phyloP scores from a whole-genome alignment of 352 stramenopile genomes.

The Phytophthora fragariaefolia region DNA sequence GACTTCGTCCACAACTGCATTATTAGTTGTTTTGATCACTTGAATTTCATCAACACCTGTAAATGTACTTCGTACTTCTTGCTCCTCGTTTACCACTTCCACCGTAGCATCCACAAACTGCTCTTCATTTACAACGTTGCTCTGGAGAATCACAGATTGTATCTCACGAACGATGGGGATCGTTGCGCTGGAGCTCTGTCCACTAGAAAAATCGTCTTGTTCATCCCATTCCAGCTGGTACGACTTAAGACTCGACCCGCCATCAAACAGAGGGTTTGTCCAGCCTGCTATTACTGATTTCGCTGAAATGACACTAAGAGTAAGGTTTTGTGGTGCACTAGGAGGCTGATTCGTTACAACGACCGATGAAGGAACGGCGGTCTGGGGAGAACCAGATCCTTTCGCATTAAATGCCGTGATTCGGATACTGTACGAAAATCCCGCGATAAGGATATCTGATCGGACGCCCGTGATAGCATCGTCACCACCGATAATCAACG shows the following conservation, averaged over 20 bases:
- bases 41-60: constrained; percentile 90
- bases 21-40: constrained; percentile 78
- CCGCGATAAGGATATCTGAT: constrained; percentile 77
- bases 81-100: constrained; percentile 95
- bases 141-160: constrained; percentile 84
- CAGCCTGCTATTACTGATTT: constrained; percentile 87
- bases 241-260: constrained; percentile 81
- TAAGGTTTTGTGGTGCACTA: constrained; percentile 61
- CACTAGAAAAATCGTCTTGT: constrained; percentile 72
- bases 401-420: constrained; percentile 83
- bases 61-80: constrained; percentile 93
- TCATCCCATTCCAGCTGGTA: constrained; percentile 89
- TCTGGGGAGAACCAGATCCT: constrained; percentile 56
- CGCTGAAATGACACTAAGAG: constrained; percentile 56
- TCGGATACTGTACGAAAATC: constrained; percentile 80
- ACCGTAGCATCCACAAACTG: constrained; percentile 94
- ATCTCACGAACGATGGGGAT: constrained; percentile 93
- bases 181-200: constrained; percentile 67
- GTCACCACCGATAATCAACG: constrained; percentile 92
- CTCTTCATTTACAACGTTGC: constrained; percentile 91
- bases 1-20: constrained; percentile 87
- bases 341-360: constrained; percentile 70
- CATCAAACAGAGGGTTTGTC: constrained; percentile 91
- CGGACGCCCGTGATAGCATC: constrained; percentile 94
- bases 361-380: constrained; percentile 53